These are phyloP conservation scores for Beauveria sp. DNA, from an alignment of 2,329 filamentous ascomycete genomes.

Conservation along the genomic window DNA sequence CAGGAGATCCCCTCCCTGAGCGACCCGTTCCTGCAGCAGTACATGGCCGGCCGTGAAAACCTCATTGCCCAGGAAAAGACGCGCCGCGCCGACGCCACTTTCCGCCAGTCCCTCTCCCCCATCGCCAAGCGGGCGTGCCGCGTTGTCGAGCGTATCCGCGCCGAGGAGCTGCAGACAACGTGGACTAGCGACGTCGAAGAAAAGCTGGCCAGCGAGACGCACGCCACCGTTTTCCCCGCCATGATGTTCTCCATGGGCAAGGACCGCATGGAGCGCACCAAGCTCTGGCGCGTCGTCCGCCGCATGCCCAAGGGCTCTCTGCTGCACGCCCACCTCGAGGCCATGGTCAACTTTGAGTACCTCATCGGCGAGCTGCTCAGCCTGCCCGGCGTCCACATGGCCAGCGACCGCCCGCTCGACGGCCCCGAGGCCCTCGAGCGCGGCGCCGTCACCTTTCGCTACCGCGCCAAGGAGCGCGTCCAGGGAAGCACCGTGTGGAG, in stretches of 20 bases:
- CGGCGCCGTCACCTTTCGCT: slow-evolving; percentile 55
- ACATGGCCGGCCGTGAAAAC: slow-evolving; percentile 65
- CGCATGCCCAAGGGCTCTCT: slow-evolving; percentile 84
- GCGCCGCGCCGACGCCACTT: slow-evolving; percentile 65
- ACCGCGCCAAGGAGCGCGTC: slow-evolving; percentile 37
- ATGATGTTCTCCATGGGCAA: slow-evolving; percentile 92
- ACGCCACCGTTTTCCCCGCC: slow-evolving; percentile 67
- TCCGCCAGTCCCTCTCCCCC: slow-evolving; percentile 66
- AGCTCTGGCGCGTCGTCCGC: slow-evolving; percentile 76
- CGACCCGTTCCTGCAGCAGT: slow-evolving; percentile 77
- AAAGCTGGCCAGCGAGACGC: slow-evolving; percentile 51
- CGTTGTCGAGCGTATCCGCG: slow-evolving; percentile 73
- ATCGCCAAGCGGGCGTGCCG: slow-evolving; percentile 69
- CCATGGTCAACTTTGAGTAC: slow-evolving; percentile 83
- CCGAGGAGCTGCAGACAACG: slow-evolving; percentile 61
- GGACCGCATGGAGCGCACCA: slow-evolving; percentile 75
- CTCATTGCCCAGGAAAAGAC: slow-evolving; percentile 76
- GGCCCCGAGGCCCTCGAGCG: slow-evolving; percentile 45
- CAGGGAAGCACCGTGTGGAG: slow-evolving; percentile 55
- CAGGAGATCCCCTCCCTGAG: slow-evolving; percentile 48
- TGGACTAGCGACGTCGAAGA: slow-evolving; percentile 74
- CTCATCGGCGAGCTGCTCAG: slow-evolving; percentile 64
- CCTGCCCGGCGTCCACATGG: slow-evolving; percentile 68
- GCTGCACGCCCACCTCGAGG: slow-evolving; percentile 81
- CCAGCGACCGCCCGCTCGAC: slow-evolving; percentile 48